phyloP scores from a whole-genome alignment of 1,284 basidiomycete species.

The Cutaneotrichosporon mucoides region DNA sequence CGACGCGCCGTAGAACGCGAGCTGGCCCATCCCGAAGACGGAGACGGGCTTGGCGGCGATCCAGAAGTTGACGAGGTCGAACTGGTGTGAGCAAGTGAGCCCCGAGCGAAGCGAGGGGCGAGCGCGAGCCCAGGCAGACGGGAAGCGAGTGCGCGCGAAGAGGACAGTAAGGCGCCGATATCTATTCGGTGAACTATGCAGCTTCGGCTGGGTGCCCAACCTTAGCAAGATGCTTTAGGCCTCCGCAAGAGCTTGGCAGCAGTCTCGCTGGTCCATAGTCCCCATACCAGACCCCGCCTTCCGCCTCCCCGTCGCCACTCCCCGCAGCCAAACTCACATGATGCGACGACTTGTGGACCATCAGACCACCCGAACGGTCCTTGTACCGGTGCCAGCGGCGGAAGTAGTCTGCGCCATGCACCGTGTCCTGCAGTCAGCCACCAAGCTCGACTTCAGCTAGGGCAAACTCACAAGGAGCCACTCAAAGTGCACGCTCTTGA shows the following conservation, averaged over 20 bases:
- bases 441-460: slow-evolving; percentile 18
- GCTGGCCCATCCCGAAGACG: slow-evolving; percentile 55
- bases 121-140: no score
- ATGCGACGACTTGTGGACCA: slow-evolving; percentile 58
- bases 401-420: slow-evolving; percentile 59
- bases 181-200: no score
- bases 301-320: no score
- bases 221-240: no score
- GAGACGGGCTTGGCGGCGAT: slow-evolving; percentile 53
- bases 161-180: no score
- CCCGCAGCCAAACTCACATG: slow-evolving; percentile 50
- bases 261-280: no score
- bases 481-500: slow-evolving; percentile 58
- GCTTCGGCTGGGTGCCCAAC: no score
- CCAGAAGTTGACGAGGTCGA: slow-evolving; percentile 56
- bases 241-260: no score
- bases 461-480: slow-evolving; percentile 54
- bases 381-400: slow-evolving; percentile 58
- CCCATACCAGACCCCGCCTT: no score
- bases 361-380: slow-evolving; percentile 54
- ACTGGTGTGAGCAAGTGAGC: slow-evolving; percentile 27
- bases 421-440: slow-evolving; percentile 37
- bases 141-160: no score
- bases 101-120: background rate
- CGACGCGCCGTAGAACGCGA: slow-evolving; percentile 55